Evolutionary conservation across 2,329 filamentous ascomycete species (phyloP), one percentile per base, ranked within the genome.

Genomic region (Clarireedia hainanense): DNA sequence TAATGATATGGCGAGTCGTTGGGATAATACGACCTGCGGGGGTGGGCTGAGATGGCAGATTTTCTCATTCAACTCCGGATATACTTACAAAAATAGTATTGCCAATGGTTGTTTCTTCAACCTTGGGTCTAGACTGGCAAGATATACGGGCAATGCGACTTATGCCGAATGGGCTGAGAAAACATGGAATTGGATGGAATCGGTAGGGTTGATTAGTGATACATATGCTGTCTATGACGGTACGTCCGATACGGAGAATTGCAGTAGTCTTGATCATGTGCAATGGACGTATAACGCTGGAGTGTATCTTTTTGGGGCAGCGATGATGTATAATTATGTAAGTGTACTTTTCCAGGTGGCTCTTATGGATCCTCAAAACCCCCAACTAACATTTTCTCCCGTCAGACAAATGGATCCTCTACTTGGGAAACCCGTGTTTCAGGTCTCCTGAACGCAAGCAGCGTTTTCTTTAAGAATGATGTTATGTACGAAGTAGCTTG

Each of bases 21-120:
- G 88, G 89, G 88, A 91, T 59, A 74, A 70, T 0, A 70, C 75
- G 1, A 73, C 80, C 52, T 94, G 89, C 63, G 76, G 75, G n/a
- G 89, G 89, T 46, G 89, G 89, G 5, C 70, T 94, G 52, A 80
- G 87, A 60, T 92, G 88, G 88, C 89, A 95, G 71, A 90, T 95
- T 52, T 92, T 88, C 68, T 77, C 80, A 1, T 90, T 87, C 75
- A 92, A 95, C 68, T 81, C 79, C 27, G 90, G 90, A 26, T 95
- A 85, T 71, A 78, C 85, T 62, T 91, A 91, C 76, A 92, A 84
- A 65, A 84, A 84, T 58, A 77, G 79, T 15, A 82, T 84, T 58
- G 82, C 80, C 0, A 80, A 83, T 61, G 80, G 78, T 5, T 80
- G 79, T 57, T 81, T 83, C 69, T 83, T 83, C 67, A 80, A 81